These are phyloP conservation scores for Leccinum longicurvipes DNA, from an alignment of 768 basidiomycete genomes.

Conservation along the genomic window DNA sequence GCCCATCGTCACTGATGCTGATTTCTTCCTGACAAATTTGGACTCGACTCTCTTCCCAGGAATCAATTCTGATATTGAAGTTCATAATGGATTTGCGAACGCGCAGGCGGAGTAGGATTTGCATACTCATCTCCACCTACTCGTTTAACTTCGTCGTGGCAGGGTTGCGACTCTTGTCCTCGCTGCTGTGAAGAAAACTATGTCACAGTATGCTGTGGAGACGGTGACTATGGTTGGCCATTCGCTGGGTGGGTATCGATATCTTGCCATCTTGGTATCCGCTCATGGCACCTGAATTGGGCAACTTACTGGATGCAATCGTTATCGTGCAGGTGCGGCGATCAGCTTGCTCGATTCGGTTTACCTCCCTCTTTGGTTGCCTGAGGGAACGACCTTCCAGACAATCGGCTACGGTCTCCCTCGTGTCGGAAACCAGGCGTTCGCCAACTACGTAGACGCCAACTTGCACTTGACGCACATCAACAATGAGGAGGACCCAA, in stretches of 20 bases:
- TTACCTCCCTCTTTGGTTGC: background rate
- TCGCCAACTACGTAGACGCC: slow-evolving; percentile 23
- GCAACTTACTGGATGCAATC: background rate
- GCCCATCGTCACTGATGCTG: slow-evolving; percentile 40
- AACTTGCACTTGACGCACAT: slow-evolving; percentile 47
- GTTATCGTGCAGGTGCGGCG: slow-evolving; percentile 30
- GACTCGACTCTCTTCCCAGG: slow-evolving; percentile 49
- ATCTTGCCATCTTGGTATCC: background rate
- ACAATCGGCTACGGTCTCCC: slow-evolving; percentile 22
- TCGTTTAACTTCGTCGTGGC: background rate
- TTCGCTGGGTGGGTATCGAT: slow-evolving; percentile 34
- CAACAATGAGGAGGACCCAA: slow-evolving; percentile 46
- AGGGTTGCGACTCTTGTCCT: slow-evolving; percentile 42
- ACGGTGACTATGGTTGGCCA: slow-evolving; percentile 46
- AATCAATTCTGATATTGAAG: slow-evolving; percentile 37
- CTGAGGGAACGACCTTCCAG: background rate
- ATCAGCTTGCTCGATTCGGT: slow-evolving; percentile 21
- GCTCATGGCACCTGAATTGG: background rate
- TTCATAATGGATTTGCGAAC: slow-evolving; percentile 46
- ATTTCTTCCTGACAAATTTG: slow-evolving; percentile 35
- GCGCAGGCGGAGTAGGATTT: slow-evolving; percentile 42
- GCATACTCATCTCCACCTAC: background rate
- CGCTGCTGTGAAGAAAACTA: slow-evolving; percentile 41
- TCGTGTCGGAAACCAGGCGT: background rate
- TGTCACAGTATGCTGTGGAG: slow-evolving; percentile 34